phyloP scores from a whole-genome alignment of 352 stramenopile species.

The Globisporangium splendens region DNA sequence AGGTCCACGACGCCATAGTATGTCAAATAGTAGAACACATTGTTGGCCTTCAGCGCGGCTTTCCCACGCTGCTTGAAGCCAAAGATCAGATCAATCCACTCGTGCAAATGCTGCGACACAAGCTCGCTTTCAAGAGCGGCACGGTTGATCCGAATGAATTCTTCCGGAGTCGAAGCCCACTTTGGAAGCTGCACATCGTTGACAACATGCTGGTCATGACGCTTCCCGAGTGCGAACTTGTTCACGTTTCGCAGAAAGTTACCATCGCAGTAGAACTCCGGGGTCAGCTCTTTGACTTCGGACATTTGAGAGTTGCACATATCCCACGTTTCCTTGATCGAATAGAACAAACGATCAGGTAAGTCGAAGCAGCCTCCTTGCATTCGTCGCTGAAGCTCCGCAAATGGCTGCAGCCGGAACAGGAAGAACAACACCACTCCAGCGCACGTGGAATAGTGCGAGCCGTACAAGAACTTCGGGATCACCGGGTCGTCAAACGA shows the following conservation, averaged over 20 bases:
- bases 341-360: conserved; percentile 96
- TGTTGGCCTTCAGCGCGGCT: conserved; percentile 92
- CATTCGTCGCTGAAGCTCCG: conserved; percentile 94
- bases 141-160: conserved; percentile 96
- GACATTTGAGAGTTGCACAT: conserved; percentile 97
- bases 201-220: conserved; percentile 73
- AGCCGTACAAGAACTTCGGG: conserved; percentile 87
- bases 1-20: conserved; percentile 96
- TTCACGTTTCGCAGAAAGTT: conserved; percentile 97
- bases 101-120: conserved; percentile 96
- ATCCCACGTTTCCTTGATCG: conserved; percentile 94
- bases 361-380: conserved; percentile 98
- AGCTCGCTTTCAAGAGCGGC: conserved; percentile 97
- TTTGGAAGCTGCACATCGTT: conserved; percentile 95
- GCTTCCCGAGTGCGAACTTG: conserved; percentile 93
- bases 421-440: conserved; percentile 99
- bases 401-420: conserved; percentile 97
- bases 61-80: conserved; percentile 97
- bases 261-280: conserved; percentile 96
- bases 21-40: conserved; percentile 95
- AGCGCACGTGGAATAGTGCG: conserved; percentile 96
- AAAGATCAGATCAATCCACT: conserved; percentile 99
- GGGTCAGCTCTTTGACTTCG: conserved; percentile 99
- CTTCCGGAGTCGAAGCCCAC: conserved; percentile 94
- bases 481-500: conserved; percentile 88